Evolutionary conservation across 2,329 filamentous ascomycete species (phyloP).

Genomic region (Alternaria atra): DNA sequence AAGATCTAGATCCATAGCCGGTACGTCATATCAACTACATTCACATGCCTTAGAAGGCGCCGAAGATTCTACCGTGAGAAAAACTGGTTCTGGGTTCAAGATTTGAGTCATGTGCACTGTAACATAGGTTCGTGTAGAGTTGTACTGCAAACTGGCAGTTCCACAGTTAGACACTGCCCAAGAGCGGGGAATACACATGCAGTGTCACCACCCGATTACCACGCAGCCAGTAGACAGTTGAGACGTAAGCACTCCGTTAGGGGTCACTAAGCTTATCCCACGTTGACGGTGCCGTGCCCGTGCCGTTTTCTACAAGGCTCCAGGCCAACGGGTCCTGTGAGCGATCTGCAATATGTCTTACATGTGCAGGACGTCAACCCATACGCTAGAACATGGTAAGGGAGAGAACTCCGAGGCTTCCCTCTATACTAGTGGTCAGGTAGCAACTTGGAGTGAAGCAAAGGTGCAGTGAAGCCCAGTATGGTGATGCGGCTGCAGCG

Average conservation of each 20-base stretch:
- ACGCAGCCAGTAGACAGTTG: neutral
- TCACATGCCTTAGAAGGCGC: neutral
- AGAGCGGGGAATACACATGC: conserved; percentile 1
- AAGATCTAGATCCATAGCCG: neutral
- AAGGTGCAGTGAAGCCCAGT: neutral
- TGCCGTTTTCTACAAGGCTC: neutral
- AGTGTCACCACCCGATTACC: neutral
- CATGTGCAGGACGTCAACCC: conserved; percentile 1
- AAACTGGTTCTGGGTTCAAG: neutral
- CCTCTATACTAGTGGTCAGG: neutral
- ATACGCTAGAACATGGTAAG: neutral
- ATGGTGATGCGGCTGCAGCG: conserved; percentile 1
- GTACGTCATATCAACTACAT: neutral
- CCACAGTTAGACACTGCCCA: neutral
- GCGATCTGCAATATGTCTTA: conserved; percentile 2
- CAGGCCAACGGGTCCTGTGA: neutral
- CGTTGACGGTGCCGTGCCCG: conserved; percentile 3
- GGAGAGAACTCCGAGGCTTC: neutral
- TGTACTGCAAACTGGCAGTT: neutral
- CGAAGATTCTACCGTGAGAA: neutral
- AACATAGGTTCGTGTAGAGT: neutral
- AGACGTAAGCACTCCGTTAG: conserved; percentile 2
- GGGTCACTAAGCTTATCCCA: conserved; percentile 1
- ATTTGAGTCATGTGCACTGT: neutral
- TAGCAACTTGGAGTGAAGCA: neutral